Conservation (phyloP, 2,329 filamentous ascomycete species). For the Annulohypoxylon truncatum region DNA sequence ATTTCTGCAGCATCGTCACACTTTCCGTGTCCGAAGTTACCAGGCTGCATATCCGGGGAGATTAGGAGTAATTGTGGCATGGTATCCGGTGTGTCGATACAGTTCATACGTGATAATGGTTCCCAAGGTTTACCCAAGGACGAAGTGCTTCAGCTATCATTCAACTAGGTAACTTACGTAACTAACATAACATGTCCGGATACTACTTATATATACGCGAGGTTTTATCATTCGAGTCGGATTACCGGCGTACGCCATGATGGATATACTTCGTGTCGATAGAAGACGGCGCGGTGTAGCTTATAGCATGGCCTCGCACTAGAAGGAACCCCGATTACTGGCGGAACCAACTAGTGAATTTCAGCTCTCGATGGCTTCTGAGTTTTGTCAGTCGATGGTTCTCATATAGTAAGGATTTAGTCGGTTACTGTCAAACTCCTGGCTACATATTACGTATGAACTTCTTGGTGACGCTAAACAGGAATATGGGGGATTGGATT, state of each 20-base stretch:
- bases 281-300: not conserved
- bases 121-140: not conserved
- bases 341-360: conserved; percentile 28
- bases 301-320: conserved; percentile 2
- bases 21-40: conserved; percentile 13
- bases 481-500: not conserved
- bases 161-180: not conserved
- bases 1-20: conserved; percentile 26
- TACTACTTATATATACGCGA: not conserved
- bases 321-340: conserved; percentile 1
- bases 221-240: not conserved
- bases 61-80: not conserved
- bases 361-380: conserved; percentile 10
- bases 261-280: not conserved
- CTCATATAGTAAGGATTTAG: conserved; percentile 1
- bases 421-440: not conserved
- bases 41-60: conserved; percentile 1
- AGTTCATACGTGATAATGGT: not conserved
- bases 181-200: not conserved
- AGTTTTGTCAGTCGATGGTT: conserved; percentile 8
- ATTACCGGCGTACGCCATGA: not conserved
- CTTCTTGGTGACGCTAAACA: not conserved
- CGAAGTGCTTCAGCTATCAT: not conserved
- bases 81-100: conserved; percentile 5
- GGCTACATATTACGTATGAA: not conserved